These are phyloP conservation scores for Gossypium rotundifolium DNA, from an alignment of 345 rosid genomes.

Conservation along the genomic window DNA sequence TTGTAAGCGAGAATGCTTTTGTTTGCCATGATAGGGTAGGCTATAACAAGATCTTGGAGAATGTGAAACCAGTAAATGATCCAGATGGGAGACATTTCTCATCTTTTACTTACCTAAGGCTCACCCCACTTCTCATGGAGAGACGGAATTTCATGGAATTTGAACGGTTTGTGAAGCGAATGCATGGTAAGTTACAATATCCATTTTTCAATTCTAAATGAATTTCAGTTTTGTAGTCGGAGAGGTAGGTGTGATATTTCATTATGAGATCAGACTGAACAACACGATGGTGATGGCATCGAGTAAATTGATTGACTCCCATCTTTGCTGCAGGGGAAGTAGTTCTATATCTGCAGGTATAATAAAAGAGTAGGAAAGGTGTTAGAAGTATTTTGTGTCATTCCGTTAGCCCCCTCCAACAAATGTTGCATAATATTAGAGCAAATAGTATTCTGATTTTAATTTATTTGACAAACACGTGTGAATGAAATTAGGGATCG, in stretches of 20 bases:
- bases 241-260: not conserved
- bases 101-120: slow-evolving; percentile 80
- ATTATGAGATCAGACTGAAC: not conserved
- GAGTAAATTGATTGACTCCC: not conserved
- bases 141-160: slow-evolving; percentile 70
- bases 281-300: not conserved
- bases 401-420: not conserved
- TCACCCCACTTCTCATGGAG: slow-evolving; percentile 65
- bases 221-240: too few relatives aligned
- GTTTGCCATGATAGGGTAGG: slow-evolving; percentile 68
- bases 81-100: slow-evolving; percentile 75
- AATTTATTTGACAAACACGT: not conserved
- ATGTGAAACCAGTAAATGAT: slow-evolving; percentile 64
- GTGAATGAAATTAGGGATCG: not conserved
- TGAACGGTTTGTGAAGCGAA: slow-evolving; percentile 69
- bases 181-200: slow-evolving; percentile 56
- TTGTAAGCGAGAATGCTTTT: slow-evolving; percentile 64
- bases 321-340: not conserved
- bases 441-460: not conserved
- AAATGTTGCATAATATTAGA: not conserved
- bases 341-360: not conserved
- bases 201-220: not conserved
- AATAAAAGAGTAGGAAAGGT: not conserved
- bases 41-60: slow-evolving; percentile 71
- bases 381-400: not conserved